A percentile compares a stretch with the other conserved stretches of the same genome.
Conservation (phyloP, 768 basidiomycete species). For the Clitopilus hobsonii region DNA sequence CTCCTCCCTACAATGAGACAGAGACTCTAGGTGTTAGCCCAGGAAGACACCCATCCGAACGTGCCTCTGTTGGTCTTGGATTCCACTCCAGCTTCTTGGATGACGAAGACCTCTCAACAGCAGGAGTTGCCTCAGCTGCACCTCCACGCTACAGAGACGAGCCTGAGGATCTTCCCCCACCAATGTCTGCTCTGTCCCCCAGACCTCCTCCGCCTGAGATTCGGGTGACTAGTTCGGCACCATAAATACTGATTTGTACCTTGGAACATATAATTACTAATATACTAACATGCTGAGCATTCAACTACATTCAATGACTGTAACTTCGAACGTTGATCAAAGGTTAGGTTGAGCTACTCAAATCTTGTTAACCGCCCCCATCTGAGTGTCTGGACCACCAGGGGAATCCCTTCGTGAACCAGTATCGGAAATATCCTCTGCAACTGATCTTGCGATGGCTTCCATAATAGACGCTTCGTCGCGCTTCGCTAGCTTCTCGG, state of each 20-base stretch:
- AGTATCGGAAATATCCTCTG: background rate
- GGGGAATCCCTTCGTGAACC: background rate
- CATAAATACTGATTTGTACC: constrained; percentile 2
- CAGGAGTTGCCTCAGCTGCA: constrained; percentile 18
- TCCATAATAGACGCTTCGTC: background rate
- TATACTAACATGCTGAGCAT: background rate
- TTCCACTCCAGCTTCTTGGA: constrained; percentile 83
- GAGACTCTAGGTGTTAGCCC: background rate
- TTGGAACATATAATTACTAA: background rate
- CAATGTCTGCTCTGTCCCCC: constrained; percentile 3
- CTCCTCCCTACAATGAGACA: constrained; percentile 15
- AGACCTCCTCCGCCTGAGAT: constrained; percentile 1
- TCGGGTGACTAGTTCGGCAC: background rate
- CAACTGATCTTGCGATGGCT: background rate
- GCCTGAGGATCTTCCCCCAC: constrained; percentile 25
- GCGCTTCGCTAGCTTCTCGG: background rate
- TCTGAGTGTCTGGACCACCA: background rate
- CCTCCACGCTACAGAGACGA: constrained; percentile 48
- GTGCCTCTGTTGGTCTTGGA: constrained; percentile 36
- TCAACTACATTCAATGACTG: background rate
- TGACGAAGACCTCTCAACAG: constrained; percentile 57
- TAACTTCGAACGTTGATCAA: background rate
- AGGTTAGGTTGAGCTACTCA: background rate
- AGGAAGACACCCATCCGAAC: constrained; percentile 32
- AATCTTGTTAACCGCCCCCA: background rate